A percentile compares a stretch with the other conserved stretches of the same genome.
phyloP scores from a whole-genome alignment of 2,329 filamentous ascomycete genomes.

The Pseudogymnoascus sp. region DNA sequence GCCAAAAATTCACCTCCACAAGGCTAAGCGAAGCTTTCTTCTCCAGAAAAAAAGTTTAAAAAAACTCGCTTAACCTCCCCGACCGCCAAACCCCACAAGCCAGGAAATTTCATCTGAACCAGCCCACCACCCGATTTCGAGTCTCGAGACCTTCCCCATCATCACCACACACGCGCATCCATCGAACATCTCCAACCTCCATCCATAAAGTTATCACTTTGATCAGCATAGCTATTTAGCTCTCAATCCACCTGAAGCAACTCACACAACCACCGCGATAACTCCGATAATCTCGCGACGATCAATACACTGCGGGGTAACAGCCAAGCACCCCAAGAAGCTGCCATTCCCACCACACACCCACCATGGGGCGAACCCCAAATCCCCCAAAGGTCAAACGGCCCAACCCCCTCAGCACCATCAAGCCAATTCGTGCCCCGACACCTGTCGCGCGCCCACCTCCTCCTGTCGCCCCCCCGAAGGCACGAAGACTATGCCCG shows the following conservation, averaged over 20 bases:
- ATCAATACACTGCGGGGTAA: slow-evolving; percentile 1
- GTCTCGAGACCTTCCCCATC: not conserved
- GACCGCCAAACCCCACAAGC: slow-evolving; percentile 3
- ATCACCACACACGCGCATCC: not conserved
- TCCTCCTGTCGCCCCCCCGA: slow-evolving; percentile 12
- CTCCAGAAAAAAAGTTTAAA: not conserved
- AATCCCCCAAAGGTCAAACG: slow-evolving; percentile 11
- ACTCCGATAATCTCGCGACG: not conserved
- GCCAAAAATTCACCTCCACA: not conserved
- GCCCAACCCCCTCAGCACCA: slow-evolving; percentile 19
- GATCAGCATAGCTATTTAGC: not conserved
- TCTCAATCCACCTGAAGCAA: not conserved
- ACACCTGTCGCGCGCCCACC: slow-evolving; percentile 17
- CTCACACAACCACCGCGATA: not conserved
- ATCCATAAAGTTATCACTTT: slow-evolving; percentile 8
- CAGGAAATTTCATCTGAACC: slow-evolving; percentile 8
- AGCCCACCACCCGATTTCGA: slow-evolving; percentile 4
- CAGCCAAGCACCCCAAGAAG: not conserved
- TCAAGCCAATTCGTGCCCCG: slow-evolving; percentile 18
- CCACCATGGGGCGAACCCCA: slow-evolving; percentile 8
- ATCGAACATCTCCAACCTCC: not conserved
- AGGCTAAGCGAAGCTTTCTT: not conserved
- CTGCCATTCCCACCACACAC: not conserved
- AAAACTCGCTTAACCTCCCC: slow-evolving; percentile 6
- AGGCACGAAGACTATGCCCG: slow-evolving; percentile 35